A percentile compares a stretch with the other conserved stretches of the same genome.
Evolutionary conservation across 2,329 filamentous ascomycete genomes (phyloP).

Genomic region (Beauveria varroae): DNA sequence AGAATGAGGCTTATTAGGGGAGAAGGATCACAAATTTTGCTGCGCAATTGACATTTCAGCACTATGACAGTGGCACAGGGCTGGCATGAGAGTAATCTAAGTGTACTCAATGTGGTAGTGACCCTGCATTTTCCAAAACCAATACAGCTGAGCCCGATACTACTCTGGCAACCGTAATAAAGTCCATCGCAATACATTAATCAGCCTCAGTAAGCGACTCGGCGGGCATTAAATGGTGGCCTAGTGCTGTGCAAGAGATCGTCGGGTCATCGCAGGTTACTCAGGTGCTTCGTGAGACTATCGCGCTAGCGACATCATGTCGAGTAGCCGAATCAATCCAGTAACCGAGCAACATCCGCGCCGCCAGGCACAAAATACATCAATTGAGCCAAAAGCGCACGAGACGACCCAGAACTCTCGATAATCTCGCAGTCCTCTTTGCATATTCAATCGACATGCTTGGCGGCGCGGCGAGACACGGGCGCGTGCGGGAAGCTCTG

Average conservation of each 20-base stretch:
- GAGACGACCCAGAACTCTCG: neutral
- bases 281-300: neutral
- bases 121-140: too few relatives aligned
- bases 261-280: neutral
- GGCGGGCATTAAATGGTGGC: neutral
- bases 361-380: neutral
- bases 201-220: too few relatives aligned
- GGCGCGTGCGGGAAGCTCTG: neutral
- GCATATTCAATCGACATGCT: neutral
- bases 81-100: too few relatives aligned
- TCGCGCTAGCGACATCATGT: slow-evolving; percentile 8
- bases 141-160: too few relatives aligned
- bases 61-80: too few relatives aligned
- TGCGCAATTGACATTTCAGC: too few relatives aligned
- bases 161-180: too few relatives aligned
- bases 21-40: too few relatives aligned
- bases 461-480: neutral
- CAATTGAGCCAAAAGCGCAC: neutral
- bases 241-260: neutral
- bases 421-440: too few relatives aligned
- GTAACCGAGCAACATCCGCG: neutral
- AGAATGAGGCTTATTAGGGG: too few relatives aligned
- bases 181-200: too few relatives aligned
- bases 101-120: too few relatives aligned
- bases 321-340: slow-evolving; percentile 10